A percentile compares a stretch with the other conserved stretches of the same genome.
phyloP scores from a whole-genome alignment of 2,329 filamentous ascomycete species.

The Phialophora verrucosa region DNA sequence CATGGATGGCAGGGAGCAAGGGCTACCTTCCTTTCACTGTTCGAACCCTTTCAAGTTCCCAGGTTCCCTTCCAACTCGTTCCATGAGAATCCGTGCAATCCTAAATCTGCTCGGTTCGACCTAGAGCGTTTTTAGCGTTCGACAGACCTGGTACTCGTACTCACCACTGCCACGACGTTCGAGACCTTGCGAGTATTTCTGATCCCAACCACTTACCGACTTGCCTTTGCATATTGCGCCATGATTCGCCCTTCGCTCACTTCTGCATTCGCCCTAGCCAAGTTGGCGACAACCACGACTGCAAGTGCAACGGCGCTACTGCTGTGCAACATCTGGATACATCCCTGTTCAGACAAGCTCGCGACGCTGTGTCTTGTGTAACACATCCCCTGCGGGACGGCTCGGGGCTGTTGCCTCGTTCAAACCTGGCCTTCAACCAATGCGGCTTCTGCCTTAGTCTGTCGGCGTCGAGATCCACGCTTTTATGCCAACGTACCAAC shows the following conservation, averaged over 20 bases:
- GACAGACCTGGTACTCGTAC: not conserved
- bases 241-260: not conserved
- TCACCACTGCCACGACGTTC: slow-evolving; percentile 1
- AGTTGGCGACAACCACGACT: not conserved
- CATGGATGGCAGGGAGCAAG: slow-evolving; percentile 10
- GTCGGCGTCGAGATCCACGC: not conserved
- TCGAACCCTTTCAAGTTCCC: not conserved
- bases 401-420: slow-evolving; percentile 31
- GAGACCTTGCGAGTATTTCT: slow-evolving; percentile 14
- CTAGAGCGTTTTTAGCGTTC: not conserved
- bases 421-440: not conserved
- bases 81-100: not conserved
- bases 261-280: not conserved
- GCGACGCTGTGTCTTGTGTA: slow-evolving; percentile 11
- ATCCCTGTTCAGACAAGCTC: slow-evolving; percentile 1
- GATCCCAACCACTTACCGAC: slow-evolving; percentile 11
- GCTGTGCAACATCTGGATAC: slow-evolving; percentile 3
- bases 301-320: not conserved
- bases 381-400: slow-evolving; percentile 21
- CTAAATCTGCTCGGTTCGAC: not conserved
- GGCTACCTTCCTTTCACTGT: not conserved
- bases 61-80: not conserved
- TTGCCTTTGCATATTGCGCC: not conserved
- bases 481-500: not conserved
- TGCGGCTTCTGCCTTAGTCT: not conserved